A percentile compares a stretch with the other conserved stretches of the same genome.
Conservation (phyloP, 2,329 filamentous ascomycete genomes). For the Sporothrix schenckii region DNA sequence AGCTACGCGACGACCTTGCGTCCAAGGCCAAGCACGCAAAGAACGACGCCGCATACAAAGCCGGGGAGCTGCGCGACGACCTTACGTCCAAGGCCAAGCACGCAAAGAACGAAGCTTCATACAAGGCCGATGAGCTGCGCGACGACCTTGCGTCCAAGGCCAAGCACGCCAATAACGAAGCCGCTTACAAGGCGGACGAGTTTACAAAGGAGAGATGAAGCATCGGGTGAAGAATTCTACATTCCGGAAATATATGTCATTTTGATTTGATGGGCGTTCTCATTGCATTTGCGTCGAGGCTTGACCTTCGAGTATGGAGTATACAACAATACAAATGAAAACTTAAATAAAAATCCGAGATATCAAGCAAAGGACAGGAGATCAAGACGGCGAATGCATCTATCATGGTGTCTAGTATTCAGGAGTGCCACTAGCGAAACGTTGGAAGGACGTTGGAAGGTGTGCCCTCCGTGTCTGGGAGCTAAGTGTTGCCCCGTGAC, state of each 20-base stretch:
- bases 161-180: conserved; percentile 45
- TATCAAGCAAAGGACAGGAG: neutral
- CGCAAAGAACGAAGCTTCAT: conserved; percentile 33
- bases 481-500: neutral
- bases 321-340: conserved; percentile 2
- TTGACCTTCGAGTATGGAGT: neutral
- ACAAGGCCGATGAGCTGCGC: conserved; percentile 39
- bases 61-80: conserved; percentile 41
- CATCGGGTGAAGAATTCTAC: too few relatives aligned
- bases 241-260: neutral
- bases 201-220: conserved; percentile 35
- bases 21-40: conserved; percentile 53
- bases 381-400: neutral
- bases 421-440: neutral
- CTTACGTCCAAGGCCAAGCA: conserved; percentile 46
- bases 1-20: conserved; percentile 39
- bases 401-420: neutral
- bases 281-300: conserved; percentile 17
- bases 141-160: conserved; percentile 36
- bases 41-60: conserved; percentile 39
- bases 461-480: neutral
- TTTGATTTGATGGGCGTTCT: neutral
- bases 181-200: conserved; percentile 45
- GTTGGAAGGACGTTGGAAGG: conserved; percentile 6
- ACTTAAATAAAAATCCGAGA: neutral